Base-by-base conservation (phyloP, 441 rosid genomes). In the Erodium moschatum region DNA sequence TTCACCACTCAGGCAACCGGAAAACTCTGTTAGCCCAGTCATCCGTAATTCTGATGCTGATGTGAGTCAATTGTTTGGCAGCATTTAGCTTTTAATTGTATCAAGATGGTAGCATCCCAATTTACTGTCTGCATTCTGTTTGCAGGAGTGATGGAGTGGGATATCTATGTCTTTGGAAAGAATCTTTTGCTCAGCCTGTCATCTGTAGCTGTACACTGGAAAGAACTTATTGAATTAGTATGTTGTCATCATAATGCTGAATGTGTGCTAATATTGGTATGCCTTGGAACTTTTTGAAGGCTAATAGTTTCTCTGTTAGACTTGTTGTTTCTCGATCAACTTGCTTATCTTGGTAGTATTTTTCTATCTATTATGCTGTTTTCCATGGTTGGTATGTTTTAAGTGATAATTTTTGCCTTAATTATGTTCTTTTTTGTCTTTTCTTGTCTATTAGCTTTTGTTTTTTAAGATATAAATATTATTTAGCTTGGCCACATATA, bases 21-120 rank as follows among this genome's bases (percentile, higher is more conserved):
- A 81, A 71, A 70, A 56, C 68, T 80, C 85, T 66, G 73, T 79
- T 29, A 85, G 89, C 58, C 86, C 72, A 38, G 79, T 87, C 72
- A 84, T 85, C 16, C 71, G 46, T 15, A 78, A 74, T 67, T 78
- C 85, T 54, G 78, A 78, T 61, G 82, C 74, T 27, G 83, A 81
- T 62, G 91, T 88, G 73, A 81, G 89, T 77, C 9, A 24, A 24
- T 38, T 38, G 44, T 38, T 38, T 24, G 27, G 27, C 44, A 38
- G 44, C 44, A 5, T 38, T 38, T 38, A 38, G 44, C 9, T 66
- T 64, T 42, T 13, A 7, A 9, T 20, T 2, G 24, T 44, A 19
- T 66, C n/a, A 13, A 18, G 16, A 12, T 63, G 18, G 2, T 63
- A 27, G 40, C 13, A 16, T 15, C 66, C 27, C 18, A 63, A 24